These are phyloP conservation scores for Neobulgaria alba DNA, from an alignment of 2,329 filamentous ascomycete species.

Conservation along the genomic window DNA sequence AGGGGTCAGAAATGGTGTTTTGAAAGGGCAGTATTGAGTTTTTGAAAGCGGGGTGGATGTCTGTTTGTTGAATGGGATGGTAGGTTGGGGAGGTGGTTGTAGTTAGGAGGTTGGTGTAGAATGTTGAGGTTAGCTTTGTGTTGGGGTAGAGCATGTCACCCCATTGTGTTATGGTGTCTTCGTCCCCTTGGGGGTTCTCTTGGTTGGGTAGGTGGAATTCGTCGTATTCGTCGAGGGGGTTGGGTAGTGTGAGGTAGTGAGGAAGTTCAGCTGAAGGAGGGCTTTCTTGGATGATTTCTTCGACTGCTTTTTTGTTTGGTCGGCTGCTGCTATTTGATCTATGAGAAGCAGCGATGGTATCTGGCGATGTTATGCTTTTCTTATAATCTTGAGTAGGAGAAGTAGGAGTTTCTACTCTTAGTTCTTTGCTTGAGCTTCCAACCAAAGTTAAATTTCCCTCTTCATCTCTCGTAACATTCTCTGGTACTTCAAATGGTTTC, in stretches of 20 bases:
- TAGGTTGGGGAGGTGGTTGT: background rate
- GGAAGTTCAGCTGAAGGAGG: background rate
- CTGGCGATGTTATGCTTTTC: no score
- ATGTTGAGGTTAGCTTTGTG: background rate
- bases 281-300: no score
- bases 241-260: background rate
- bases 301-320: no score
- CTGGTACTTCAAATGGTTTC: background rate
- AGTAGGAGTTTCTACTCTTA: no score
- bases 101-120: background rate
- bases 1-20: no score
- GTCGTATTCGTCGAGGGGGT: no score
- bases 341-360: no score
- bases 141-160: background rate
- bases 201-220: no score
- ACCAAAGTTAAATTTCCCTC: background rate
- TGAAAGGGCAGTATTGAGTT: constrained; percentile 3
- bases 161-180: background rate
- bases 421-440: background rate
- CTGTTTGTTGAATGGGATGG: background rate
- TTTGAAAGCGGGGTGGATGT: constrained; percentile 12
- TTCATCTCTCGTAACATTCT: background rate
- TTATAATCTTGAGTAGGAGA: no score
- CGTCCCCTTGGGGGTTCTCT: background rate
- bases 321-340: no score